A percentile compares a stretch with the other conserved stretches of the same genome.
Evolutionary conservation across 129 eudicot species (phyloP).

Genomic region (Calendula officinalis): DNA sequence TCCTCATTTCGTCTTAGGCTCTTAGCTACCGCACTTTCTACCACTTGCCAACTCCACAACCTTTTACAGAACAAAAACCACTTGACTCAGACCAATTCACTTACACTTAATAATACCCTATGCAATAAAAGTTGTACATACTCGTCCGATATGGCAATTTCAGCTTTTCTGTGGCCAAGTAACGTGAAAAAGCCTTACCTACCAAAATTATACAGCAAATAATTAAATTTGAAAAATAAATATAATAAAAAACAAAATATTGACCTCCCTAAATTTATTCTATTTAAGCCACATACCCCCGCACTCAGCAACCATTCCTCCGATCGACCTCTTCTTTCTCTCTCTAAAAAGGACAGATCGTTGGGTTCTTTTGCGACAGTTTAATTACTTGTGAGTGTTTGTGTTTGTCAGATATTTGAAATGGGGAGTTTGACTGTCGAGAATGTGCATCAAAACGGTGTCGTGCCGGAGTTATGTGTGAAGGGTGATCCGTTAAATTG

Average conservation of each 20-base stretch:
- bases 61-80: slow-evolving; percentile 4
- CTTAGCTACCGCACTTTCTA: slow-evolving; percentile 33
- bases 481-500: slow-evolving; percentile 64
- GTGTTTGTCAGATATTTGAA: neutral
- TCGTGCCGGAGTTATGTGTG: slow-evolving; percentile 32
- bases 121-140: slow-evolving; percentile 9
- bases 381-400: neutral
- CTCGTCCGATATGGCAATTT: neutral
- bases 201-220: slow-evolving; percentile 13
- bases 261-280: slow-evolving; percentile 5
- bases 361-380: neutral
- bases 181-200: slow-evolving; percentile 19
- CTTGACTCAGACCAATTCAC: neutral
- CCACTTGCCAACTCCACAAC: slow-evolving; percentile 9
- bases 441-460: slow-evolving; percentile 35
- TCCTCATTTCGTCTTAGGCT: slow-evolving; percentile 27
- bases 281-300: slow-evolving; percentile 28
- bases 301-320: slow-evolving; percentile 1
- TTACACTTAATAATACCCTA: neutral
- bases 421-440: slow-evolving; percentile 36
- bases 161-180: neutral
- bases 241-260: neutral
- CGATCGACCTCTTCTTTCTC: slow-evolving; percentile 4
- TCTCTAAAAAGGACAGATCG: neutral
- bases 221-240: neutral